Conservation (phyloP, 148 eudicot species). For the Vaccinium myrtillus region DNA sequence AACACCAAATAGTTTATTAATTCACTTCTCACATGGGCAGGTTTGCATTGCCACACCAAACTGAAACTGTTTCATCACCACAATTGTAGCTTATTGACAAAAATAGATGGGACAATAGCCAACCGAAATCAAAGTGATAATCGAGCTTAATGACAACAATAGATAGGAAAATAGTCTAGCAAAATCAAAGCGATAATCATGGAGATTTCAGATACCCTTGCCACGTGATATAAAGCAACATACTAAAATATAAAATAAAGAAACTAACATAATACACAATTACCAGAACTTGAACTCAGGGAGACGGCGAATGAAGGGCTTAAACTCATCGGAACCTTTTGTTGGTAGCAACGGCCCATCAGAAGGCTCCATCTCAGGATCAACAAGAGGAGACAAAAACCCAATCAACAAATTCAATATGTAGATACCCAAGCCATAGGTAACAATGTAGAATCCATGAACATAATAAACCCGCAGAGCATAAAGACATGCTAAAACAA, state of each 20-base stretch:
- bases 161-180: not conserved
- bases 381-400: conserved; percentile 81
- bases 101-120: not conserved
- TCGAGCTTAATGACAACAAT: not conserved
- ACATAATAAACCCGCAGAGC: conserved; percentile 55
- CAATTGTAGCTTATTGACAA: not conserved
- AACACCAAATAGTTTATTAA: too few species aligned
- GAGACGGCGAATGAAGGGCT: conserved; percentile 85
- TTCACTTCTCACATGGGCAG: too few species aligned
- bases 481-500: conserved; percentile 45
- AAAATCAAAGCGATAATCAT: not conserved
- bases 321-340: conserved; percentile 85
- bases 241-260: not conserved
- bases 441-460: conserved; percentile 71
- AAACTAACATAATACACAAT: not conserved
- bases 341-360: conserved; percentile 75
- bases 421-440: conserved; percentile 81
- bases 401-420: conserved; percentile 75
- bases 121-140: too few species aligned
- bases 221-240: not conserved
- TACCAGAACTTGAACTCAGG: conserved; percentile 93
- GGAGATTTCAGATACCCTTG: not conserved
- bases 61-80: not conserved
- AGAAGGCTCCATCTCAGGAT: conserved; percentile 68
- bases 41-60: not conserved